Evolutionary conservation across 768 basidiomycete genomes (phyloP).

Genomic region (Macrolepiota albuminosa): DNA sequence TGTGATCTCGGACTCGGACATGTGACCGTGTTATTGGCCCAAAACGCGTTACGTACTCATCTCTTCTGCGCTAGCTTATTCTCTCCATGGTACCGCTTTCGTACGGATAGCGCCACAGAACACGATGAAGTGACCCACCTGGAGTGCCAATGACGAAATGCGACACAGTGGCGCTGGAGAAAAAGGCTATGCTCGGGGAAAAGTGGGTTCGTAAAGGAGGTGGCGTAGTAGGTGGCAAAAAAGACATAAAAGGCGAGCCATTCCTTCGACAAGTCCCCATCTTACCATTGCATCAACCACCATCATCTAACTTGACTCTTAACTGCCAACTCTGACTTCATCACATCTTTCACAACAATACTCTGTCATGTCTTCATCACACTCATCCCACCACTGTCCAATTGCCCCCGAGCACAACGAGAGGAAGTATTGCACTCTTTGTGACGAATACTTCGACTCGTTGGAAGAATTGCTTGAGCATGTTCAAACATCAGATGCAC

Average conservation of each 20-base stretch:
- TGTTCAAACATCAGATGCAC: neutral
- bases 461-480: neutral
- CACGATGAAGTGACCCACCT: neutral
- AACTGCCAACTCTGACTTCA: conserved; percentile 1
- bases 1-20: no score
- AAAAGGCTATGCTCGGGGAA: conserved; percentile 1
- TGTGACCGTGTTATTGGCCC: neutral
- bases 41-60: neutral
- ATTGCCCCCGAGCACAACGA: neutral
- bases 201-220: conserved; percentile 4
- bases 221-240: conserved; percentile 10
- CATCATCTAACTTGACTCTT: neutral
- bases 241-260: conserved; percentile 5
- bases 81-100: neutral
- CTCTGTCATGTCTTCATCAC: neutral
- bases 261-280: neutral
- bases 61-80: neutral
- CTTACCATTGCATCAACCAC: conserved; percentile 5
- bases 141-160: neutral
- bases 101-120: neutral
- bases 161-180: neutral
- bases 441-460: conserved; percentile 1
- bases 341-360: no score
- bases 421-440: conserved; percentile 2
- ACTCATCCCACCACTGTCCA: neutral